Percentiles rank a stretch among this genome's conserved stretches.
phyloP scores from a whole-genome alignment of 169 alveolate species.

The Babesia bovis region DNA sequence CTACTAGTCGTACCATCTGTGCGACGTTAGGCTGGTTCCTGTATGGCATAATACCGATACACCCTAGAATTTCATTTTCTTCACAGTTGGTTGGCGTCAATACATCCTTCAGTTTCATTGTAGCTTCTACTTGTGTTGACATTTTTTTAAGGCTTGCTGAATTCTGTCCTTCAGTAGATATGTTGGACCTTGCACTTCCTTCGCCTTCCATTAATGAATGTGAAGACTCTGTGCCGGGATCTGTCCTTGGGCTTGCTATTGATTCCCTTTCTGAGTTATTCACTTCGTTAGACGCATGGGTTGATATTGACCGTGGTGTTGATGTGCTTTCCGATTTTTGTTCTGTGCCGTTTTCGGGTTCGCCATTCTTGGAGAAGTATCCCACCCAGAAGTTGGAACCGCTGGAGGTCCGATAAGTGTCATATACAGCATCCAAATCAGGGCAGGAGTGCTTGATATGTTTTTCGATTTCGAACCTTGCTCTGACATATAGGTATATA shows the following conservation, averaged over 20 bases:
- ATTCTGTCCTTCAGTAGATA: neutral
- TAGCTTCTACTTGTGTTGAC: neutral
- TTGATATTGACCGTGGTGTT: neutral
- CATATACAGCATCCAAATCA: constrained; percentile 79
- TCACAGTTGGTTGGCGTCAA: constrained; percentile 32
- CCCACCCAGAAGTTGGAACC: constrained; percentile 88
- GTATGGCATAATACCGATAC: constrained; percentile 83
- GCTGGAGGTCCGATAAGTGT: constrained; percentile 77
- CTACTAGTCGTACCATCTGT: constrained; percentile 86
- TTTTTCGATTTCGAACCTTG: constrained; percentile 82
- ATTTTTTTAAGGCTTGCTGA: neutral
- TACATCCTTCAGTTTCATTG: constrained; percentile 31
- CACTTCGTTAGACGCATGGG: constrained; percentile 2
- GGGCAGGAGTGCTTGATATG: constrained; percentile 85
- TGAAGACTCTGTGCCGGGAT: neutral
- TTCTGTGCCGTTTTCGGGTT: neutral
- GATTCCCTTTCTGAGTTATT: neutral
- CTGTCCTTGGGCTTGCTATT: neutral
- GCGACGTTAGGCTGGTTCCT: constrained; percentile 80
- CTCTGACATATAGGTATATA: constrained; percentile 80
- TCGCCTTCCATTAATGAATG: neutral
- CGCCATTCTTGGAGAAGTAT: constrained; percentile 70
- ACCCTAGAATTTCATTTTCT: constrained; percentile 78
- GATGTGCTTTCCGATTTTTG: neutral
- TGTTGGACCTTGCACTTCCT: neutral